phyloP scores from a whole-genome alignment of 2,329 filamentous ascomycete species.

The Alternaria rosae region DNA sequence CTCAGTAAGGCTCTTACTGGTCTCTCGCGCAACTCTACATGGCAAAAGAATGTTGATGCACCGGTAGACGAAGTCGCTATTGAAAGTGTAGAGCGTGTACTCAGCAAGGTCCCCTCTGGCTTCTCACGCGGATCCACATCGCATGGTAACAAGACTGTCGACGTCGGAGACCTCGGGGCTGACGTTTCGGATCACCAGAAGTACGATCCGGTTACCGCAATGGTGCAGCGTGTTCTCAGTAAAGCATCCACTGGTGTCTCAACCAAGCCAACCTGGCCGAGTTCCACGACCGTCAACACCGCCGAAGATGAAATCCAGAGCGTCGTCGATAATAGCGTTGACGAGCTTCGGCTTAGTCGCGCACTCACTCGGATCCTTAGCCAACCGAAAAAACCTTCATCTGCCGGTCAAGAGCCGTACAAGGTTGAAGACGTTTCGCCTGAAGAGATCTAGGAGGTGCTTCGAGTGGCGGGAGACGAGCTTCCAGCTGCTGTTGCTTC shows the following conservation, averaged over 20 bases:
- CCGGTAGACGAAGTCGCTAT: not conserved
- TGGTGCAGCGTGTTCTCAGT: not conserved
- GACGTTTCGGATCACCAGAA: not conserved
- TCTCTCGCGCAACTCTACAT: not conserved
- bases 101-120: not conserved
- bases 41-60: not conserved
- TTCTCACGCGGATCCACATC: not conserved
- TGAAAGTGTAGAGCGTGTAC: not conserved
- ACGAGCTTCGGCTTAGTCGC: not conserved
- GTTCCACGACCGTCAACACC: not conserved
- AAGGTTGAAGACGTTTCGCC: not conserved
- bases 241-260: not conserved
- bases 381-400: not conserved
- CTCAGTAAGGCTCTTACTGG: not conserved
- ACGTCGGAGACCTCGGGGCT: not conserved
- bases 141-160: not conserved
- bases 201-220: not conserved
- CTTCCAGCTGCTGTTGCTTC: slow-evolving; percentile 1
- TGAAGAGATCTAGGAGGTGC: slow-evolving; percentile 4
- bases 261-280: not conserved
- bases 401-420: not conserved
- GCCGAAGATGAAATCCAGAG: not conserved
- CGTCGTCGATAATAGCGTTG: not conserved
- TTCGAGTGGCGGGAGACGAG: slow-evolving; percentile 1
- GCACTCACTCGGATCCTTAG: not conserved